Evolutionary conservation across 805 yeast genomes (phyloP), one percentile per base, ranked within the genome.

Genomic region (Schwanniomyces pseudopolymorphus): DNA sequence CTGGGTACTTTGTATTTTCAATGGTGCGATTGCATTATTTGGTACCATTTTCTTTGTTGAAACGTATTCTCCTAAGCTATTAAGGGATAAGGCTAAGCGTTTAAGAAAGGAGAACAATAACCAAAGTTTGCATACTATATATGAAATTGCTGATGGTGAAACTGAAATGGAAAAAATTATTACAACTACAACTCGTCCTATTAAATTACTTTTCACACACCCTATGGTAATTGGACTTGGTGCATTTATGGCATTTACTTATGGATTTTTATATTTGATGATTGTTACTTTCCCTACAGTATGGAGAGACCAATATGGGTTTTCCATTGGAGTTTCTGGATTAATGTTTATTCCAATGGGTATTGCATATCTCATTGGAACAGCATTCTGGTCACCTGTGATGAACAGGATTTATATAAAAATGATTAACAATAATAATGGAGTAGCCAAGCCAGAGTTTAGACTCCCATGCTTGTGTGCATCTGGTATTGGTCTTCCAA

Each of bases 161-260:
- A 66, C 77, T 20, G 50, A 74, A 6, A 31, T 60, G 9, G 65
- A 63, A 26, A 72, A 79, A 16, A 66, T 83, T 41, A 28, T 67
- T 4, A 48, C 66, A 16, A 77, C 85, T 6, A 65, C 82, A 44
- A 64, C 78, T 25, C 70, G 89, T 43, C 89, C 89, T 2, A 39
- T 83, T 16, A 66, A 64, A 38, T 63, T 84, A 45, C 63, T 84
- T 24, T 60, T 72, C 33, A 72, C 80, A 20, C 80, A 83, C 55
- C 88, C 88, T 2, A 81, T 84, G 77, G 80, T 84, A 25, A 65
- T 80, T 22, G 84, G 85, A 0, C 65, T 84, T 31, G 87, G 88
- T 3, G 59, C 77, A 4, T 82, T 78, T 59, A 74, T 81, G 79
- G 89, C 89, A 1, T 79, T 82, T 57, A 72, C 76, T 5, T 84